Conservation (phyloP, 176 grass and related monocot genomes). For the Luzula sylvatica region DNA sequence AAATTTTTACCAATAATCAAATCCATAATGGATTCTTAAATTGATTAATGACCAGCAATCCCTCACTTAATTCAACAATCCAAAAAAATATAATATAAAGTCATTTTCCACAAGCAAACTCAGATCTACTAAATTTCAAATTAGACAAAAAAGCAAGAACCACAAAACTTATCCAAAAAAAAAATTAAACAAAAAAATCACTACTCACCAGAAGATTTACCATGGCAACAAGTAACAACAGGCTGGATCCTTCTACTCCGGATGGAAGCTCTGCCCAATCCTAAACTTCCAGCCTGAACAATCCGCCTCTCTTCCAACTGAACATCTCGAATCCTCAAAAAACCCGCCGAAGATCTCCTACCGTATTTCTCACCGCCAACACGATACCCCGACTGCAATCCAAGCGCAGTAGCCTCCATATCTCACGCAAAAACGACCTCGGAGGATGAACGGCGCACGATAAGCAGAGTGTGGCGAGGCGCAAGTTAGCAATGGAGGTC, state of each 20-base stretch:
- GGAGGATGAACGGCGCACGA: background rate
- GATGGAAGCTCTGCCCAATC: constrained; percentile 1
- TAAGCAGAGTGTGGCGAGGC: background rate
- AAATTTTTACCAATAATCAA: background rate
- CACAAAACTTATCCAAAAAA: background rate
- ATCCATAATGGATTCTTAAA: background rate
- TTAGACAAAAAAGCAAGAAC: too few relatives aligned
- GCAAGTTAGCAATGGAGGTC: background rate
- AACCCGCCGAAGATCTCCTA: background rate
- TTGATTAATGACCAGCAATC: background rate
- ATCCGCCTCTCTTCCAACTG: constrained; percentile 10
- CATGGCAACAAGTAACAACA: constrained; percentile 14
- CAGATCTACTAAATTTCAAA: background rate
- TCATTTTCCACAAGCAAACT: background rate
- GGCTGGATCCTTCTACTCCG: constrained; percentile 12
- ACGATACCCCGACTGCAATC: constrained; percentile 19
- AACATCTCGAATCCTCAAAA: constrained; percentile 15
- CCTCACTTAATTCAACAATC: background rate
- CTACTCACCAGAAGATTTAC: constrained; percentile 37
- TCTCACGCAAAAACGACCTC: background rate
- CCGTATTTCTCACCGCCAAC: constrained; percentile 17
- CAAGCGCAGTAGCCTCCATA: constrained; percentile 22
- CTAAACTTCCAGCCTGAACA: background rate
- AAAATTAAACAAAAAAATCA: background rate
- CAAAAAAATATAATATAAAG: background rate